A percentile compares a stretch with the other conserved stretches of the same genome.
Conservation (phyloP, 169 alveolate species). For the Miamiensis avidus region DNA sequence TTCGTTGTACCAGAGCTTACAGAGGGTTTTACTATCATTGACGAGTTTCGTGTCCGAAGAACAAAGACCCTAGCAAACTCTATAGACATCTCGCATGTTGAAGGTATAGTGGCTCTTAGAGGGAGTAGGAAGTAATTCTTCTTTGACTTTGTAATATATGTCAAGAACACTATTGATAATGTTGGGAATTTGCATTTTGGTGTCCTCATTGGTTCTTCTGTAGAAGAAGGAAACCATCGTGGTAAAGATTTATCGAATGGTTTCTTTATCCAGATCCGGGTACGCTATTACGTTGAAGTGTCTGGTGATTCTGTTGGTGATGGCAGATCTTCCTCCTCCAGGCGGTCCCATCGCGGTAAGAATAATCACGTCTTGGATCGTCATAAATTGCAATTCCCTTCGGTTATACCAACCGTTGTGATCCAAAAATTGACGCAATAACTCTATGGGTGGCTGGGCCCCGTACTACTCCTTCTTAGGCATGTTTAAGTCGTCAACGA, state of each 20-base stretch:
- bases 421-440: slow-evolving; percentile 91
- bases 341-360: slow-evolving; percentile 93
- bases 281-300: slow-evolving; percentile 89
- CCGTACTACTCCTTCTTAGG: slow-evolving; percentile 94
- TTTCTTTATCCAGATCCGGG: slow-evolving; percentile 84
- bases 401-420: slow-evolving; percentile 92
- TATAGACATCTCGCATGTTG: slow-evolving; percentile 89
- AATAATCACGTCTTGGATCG: slow-evolving; percentile 82
- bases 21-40: slow-evolving; percentile 54
- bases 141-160: slow-evolving; percentile 78
- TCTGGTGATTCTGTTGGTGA: slow-evolving; percentile 88
- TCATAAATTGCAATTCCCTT: slow-evolving; percentile 83
- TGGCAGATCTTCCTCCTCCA: slow-evolving; percentile 92
- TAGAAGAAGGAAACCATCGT: slow-evolving; percentile 78
- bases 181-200: slow-evolving; percentile 70
- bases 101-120: slow-evolving; percentile 91
- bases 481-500: slow-evolving; percentile 94
- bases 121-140: slow-evolving; percentile 90
- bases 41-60: slow-evolving; percentile 62
- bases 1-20: slow-evolving; percentile 86
- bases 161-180: slow-evolving; percentile 74
- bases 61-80: slow-evolving; percentile 88
- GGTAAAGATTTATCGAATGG: slow-evolving; percentile 81
- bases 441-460: slow-evolving; percentile 94
- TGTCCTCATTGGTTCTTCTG: slow-evolving; percentile 70